Evolutionary conservation across 495 filamentous ascomycete species (phyloP), one percentile per base, ranked within the genome.

Genomic region (Podospora sp.): DNA sequence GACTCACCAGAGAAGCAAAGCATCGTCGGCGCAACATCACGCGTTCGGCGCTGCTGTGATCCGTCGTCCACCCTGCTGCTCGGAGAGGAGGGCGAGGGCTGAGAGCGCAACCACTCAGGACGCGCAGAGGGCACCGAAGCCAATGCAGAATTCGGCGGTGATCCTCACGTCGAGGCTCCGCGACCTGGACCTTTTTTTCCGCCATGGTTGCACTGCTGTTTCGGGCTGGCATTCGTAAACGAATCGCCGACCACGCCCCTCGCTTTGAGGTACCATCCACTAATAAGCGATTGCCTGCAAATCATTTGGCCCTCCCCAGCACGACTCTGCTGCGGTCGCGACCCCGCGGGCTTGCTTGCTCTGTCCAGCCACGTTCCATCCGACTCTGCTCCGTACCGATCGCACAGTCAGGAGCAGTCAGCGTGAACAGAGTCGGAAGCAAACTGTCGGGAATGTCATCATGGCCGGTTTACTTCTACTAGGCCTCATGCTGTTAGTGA

Each of bases 231-330:
- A 55, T 50, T 63, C 22, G 56, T n/a, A 51, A 60, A 72, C 71
- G 53, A 68, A 65, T 75, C 64, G 69, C 57, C 71, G 68, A 65
- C 66, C 51, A 65, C 59, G 20, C 35, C 60, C 49, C 27, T 58
- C 62, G 55, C 57, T 46, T 46, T 46, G 16, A 53, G 65, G 63
- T 65, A 57, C 35, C 67, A 70, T 66, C 68, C 65, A 62, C 57
- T 49, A 61, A 53, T 53, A 46, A 59, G 61, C 56, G 59, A 50
- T 66, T 35, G 58, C 53, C 68, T 74, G 72, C 66, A 64, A 62
- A 64, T 70, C 73, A 71, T 71, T 59, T 67, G 60, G 67, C 36
- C n/a, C 59, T 55, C 29, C 62, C 57, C n/a, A 52, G 60, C 62
- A n/a, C 14, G 40, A 16, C n/a, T 51, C 57, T 46, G n/a, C 24